These are phyloP conservation scores for Sporisorium scitamineum DNA, from an alignment of 1,284 basidiomycete species.

Conservation along the genomic window DNA sequence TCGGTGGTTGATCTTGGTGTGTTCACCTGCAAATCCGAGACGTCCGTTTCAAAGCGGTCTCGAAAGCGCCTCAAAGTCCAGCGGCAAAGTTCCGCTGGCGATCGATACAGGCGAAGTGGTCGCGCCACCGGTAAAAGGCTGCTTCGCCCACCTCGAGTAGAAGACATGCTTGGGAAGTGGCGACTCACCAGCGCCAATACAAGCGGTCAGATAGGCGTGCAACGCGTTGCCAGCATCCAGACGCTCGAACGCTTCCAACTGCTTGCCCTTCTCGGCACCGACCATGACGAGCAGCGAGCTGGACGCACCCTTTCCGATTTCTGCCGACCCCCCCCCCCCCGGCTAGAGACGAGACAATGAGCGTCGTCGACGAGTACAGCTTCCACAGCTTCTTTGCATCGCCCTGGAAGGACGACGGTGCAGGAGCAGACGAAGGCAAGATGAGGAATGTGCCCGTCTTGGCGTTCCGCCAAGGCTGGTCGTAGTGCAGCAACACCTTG, in stretches of 20 bases:
- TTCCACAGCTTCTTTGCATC: conserved; percentile 38
- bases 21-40: conserved; percentile 73
- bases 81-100: conserved; percentile 67
- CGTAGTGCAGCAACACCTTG: conserved; percentile 70
- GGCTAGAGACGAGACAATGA: conserved; percentile 69
- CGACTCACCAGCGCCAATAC: conserved; percentile 23
- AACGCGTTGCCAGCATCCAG: conserved; percentile 58
- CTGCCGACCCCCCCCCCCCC: conserved; percentile 6
- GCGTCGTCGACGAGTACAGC: conserved; percentile 58
- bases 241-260: conserved; percentile 62
- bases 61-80: conserved; percentile 72
- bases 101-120: conserved; percentile 72
- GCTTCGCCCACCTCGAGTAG: conserved; percentile 70
- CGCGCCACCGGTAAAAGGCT: conserved; percentile 71
- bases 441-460: conserved; percentile 70
- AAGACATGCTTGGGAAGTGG: conserved; percentile 45
- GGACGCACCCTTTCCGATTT: conserved; percentile 48
- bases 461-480: conserved; percentile 71
- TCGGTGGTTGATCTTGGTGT: conserved; percentile 72
- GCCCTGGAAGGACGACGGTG: conserved; percentile 27
- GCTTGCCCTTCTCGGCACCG: conserved; percentile 60
- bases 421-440: conserved; percentile 61
- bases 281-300: conserved; percentile 71
- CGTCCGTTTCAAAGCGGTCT: conserved; percentile 71
- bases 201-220: conserved; percentile 62